Base-by-base conservation (phyloP, 164 flowering plant species). In the Dillenia suffruticosa region DNA sequence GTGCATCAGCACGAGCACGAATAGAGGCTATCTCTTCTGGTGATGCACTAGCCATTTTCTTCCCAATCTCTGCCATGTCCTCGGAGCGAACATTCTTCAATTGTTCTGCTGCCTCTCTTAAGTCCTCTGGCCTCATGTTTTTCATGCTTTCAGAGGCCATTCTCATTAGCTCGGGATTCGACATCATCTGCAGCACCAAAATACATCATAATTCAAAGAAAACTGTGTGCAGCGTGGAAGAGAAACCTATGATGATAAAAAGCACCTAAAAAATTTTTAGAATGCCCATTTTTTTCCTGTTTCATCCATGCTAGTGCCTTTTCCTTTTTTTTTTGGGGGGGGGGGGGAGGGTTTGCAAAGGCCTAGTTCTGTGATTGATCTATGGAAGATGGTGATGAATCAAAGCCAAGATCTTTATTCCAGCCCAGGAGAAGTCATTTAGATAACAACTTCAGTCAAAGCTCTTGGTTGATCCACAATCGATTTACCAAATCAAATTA, bases 61-160 rank as follows among this genome's bases (percentile, higher is more conserved):
- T 86, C 59, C 93, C 76, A 51, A 94, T 86, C 77, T 88, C 84
- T 53, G 82, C 82, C 92, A 94, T 89, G 66, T 94, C 97, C 70
- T 91, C 97, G 12, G 88, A 83, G 24, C 87, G 86, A n/a, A 90
- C 73, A 72, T 86, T 49, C 84, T 89, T 89, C 63, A 94, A 68
- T 69, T 94, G 96, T 66, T 94, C 88, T 3, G 99, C 96, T 63
- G 97, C 99, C 57, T 59, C 61, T 74, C 59, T 82, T 57, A 94
- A 61, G 68, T 94, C 99, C 70, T 88, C 94, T 17, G 97, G 88
- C 74, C 78, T 81, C 88, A 94, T 76, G 64, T 83, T 84, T 70
- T 86, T 79, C 99, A 94, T 89, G 72, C 90, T 76, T 67, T 91
- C 99, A 0, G 97, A 61, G 24, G 99, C 99, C 89, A 94, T 84